A percentile compares a stretch with the other conserved stretches of the same genome.
Conservation (phyloP, 805 yeast species). For the Wickerhamiella vanderwaltii region DNA sequence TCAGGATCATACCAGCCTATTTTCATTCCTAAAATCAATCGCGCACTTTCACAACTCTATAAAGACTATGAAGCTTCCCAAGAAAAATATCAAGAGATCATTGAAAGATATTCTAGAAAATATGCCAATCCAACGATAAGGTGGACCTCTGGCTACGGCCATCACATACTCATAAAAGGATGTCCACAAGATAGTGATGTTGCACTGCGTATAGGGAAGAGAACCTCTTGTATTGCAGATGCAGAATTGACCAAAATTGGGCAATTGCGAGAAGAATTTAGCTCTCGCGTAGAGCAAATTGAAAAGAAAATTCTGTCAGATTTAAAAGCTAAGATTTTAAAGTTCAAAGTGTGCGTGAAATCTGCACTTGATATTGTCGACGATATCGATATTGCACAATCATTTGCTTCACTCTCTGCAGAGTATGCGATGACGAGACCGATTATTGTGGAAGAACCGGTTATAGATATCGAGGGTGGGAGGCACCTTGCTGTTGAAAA, state of each 20-base stretch:
- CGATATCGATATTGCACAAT: conserved; percentile 55
- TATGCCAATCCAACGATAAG: neutral
- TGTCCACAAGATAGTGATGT: neutral
- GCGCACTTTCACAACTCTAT: conserved; percentile 1
- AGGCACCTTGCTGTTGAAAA: conserved; percentile 81
- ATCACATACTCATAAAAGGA: neutral
- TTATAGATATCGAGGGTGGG: conserved; percentile 47
- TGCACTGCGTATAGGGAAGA: neutral
- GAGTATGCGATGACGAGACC: conserved; percentile 64
- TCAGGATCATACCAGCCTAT: neutral
- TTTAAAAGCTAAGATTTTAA: conserved; percentile 38
- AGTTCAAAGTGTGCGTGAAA: conserved; percentile 37
- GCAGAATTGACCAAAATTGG: conserved; percentile 33
- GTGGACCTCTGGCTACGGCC: neutral
- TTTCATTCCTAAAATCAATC: neutral
- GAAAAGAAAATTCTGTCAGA: conserved; percentile 43
- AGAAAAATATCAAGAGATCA: neutral
- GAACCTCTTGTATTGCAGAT: neutral
- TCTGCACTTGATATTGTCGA: conserved; percentile 42
- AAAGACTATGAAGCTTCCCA: neutral
- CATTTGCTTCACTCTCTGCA: conserved; percentile 58
- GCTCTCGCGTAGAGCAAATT: conserved; percentile 38
- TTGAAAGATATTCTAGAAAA: neutral
- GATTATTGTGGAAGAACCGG: conserved; percentile 36
- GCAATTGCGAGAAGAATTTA: conserved; percentile 32